Evolutionary conservation across 108 stramenopile genomes (phyloP), one percentile per base, ranked within the genome.

Genomic region (Stephanodiscus minutulus): DNA sequence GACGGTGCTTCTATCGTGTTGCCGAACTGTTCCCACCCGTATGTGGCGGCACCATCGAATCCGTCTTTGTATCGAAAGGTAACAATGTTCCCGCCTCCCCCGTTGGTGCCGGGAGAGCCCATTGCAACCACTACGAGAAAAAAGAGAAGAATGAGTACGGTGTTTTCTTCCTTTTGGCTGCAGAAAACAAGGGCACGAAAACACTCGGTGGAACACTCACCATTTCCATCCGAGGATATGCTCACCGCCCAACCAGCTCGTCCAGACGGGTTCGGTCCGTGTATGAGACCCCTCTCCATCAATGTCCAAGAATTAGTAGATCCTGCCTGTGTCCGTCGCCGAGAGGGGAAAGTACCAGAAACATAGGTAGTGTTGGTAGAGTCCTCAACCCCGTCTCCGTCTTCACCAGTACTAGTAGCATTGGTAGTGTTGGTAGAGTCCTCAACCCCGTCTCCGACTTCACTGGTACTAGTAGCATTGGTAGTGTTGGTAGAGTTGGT

Each of bases 141-240:
- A 33, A 58, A 6, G 33, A 11, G 1, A 33, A 58, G 52, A 31
- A 58, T 31, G 57, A 31, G 27, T n/a, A n/a, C n/a, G n/a, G n/a
- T 44, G 43, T 44, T 13, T 3, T 15, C 0, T 1, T 44, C 15
- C 43, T 2, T 44, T 11, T 36, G 6, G 33, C 13, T 36, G 55
- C n/a, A 1, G 53, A 22, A 24, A 22, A 24, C 7, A 24, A 22
- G 21, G 18, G 24, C 31, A 44, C 3, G 13, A 13, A n/a, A 15
- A 44, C 13, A 44, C 15, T 58, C 57, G 10, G 27, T 31, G 13
- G 11, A 27, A 35, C 11, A 15, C 59, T 60, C 35, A 60, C 59
- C 59, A 31, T 55, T 66, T 18, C 73, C 73, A 52, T 74, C 73
- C 3, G 64, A 64, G 3, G 56, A 68, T 55, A 58, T 57, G 17